These are phyloP conservation scores for Phaeotremella skinneri DNA, from an alignment of 768 basidiomycete genomes.

Conservation along the genomic window DNA sequence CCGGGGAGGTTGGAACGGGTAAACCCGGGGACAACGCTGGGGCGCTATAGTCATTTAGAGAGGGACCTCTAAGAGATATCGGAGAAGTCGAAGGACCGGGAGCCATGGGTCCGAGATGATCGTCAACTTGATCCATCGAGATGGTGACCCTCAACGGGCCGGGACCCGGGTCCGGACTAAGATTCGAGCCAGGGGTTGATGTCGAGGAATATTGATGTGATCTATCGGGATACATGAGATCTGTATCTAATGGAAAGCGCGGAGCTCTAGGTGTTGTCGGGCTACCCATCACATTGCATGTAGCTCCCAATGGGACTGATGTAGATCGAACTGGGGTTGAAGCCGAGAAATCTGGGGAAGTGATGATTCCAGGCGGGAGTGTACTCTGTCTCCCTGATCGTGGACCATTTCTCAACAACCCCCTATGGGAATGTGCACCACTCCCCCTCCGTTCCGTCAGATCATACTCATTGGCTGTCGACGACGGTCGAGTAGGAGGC, in stretches of 20 bases:
- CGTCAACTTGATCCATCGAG: slow-evolving; percentile 19
- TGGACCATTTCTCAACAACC: slow-evolving; percentile 29
- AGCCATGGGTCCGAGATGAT: background rate
- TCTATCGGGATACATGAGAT: background rate
- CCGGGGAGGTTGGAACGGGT: background rate
- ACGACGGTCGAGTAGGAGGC: background rate
- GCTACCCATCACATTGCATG: slow-evolving; percentile 1
- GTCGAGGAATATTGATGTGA: slow-evolving; percentile 14
- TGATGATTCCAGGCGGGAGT: slow-evolving; percentile 8
- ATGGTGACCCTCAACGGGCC: slow-evolving; percentile 17
- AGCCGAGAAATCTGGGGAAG: slow-evolving; percentile 10
- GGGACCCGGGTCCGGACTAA: slow-evolving; percentile 3
- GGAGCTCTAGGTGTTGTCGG: slow-evolving; percentile 22
- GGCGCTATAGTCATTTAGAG: slow-evolving; percentile 10
- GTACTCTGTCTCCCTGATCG: slow-evolving; percentile 8
- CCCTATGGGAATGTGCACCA: slow-evolving; percentile 17
- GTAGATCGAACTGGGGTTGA: background rate
- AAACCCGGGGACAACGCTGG: slow-evolving; percentile 8
- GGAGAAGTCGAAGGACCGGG: background rate
- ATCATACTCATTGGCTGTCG: too few relatives aligned
- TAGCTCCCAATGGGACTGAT: background rate
- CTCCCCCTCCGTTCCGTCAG: too few relatives aligned
- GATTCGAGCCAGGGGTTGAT: background rate
- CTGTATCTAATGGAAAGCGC: slow-evolving; percentile 1
- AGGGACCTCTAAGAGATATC: slow-evolving; percentile 12